Percentiles rank a stretch among this genome's conserved stretches.
These are phyloP conservation scores for Pseudopyricularia javanii DNA, from an alignment of 2,329 filamentous ascomycete species.

Conservation along the genomic window DNA sequence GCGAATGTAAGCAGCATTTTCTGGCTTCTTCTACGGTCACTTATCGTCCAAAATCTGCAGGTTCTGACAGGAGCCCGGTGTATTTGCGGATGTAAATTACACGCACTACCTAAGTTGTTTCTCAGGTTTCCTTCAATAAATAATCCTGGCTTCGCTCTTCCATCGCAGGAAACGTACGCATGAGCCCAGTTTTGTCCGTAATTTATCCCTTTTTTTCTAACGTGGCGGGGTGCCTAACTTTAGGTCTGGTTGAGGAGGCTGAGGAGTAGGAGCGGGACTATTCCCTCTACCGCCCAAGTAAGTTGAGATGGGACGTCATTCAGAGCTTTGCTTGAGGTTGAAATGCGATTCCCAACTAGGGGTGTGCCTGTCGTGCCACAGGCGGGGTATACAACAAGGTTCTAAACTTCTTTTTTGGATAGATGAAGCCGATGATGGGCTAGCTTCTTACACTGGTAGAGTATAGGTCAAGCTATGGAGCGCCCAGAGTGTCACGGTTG, in stretches of 20 bases:
- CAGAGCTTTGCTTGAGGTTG: no score
- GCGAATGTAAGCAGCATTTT: neutral
- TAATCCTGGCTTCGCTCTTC: slow-evolving; percentile 61
- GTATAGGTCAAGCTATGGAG: no score
- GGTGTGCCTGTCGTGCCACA: no score
- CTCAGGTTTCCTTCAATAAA: slow-evolving; percentile 63
- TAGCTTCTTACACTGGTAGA: no score
- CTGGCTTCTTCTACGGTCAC: neutral
- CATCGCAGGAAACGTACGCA: slow-evolving; percentile 31
- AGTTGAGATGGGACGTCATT: neutral
- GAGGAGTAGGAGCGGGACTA: slow-evolving; percentile 27
- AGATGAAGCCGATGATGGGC: no score
- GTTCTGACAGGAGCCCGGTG: slow-evolving; percentile 54
- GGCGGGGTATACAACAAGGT: no score
- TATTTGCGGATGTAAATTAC: slow-evolving; percentile 56
- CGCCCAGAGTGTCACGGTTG: no score
- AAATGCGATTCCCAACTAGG: no score
- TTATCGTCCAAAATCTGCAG: neutral
- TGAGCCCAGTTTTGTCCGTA: neutral
- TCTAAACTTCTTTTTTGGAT: no score
- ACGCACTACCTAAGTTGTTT: slow-evolving; percentile 57
- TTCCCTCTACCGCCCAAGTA: slow-evolving; percentile 7
- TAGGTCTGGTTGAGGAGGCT: slow-evolving; percentile 30
- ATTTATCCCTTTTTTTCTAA: no score
- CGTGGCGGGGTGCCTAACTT: no score